Base-by-base conservation (phyloP, 2,329 filamentous ascomycete species). In the Lachnellula arida region DNA sequence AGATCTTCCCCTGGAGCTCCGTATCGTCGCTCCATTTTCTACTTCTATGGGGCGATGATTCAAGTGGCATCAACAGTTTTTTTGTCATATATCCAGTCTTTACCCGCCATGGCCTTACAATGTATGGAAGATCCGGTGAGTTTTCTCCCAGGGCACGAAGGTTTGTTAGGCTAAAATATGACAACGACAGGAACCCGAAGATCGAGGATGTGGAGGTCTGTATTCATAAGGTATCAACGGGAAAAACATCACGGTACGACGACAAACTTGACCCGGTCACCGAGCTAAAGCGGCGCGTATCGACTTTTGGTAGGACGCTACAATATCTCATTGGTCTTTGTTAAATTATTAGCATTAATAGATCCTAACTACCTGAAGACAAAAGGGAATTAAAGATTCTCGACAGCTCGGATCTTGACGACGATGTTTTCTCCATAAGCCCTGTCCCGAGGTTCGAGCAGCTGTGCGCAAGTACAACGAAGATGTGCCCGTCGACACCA, bases 381-480 rank as follows among this genome's bases (percentile, higher is more conserved):
- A 58, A 54, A 23, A 60, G 51, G 48, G 55, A 59, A 46, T 54
- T 56, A 22, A 78, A 85, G n/a, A 89, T 89, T 61, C 90, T 90
- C 83, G 6, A 87, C 88, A 69, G 84, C 84, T 51, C 79, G 74
- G 76, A 75, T 25, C 71, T 86, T 28, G 61, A 65, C 40, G 59
- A 61, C 11, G 59, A 62, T 43, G 50, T 19, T 58, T 48, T 58
- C 22, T 51, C 53, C 5, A 44, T 57, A 7, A 28, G 25, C 54
- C 58, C 1, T 57, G 57, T 32, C 19, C 44, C 55, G 52, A 82
- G 49, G 56, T 62, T 49, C 55, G 52, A 40, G 82, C 84, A 28
- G 82, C 83, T 5, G 83, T 86, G 1, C 76, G 75, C 50, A 86
- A 86, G 66, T 82, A 79, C 59, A 84, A 87, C 65, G 80, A 87